Base-by-base conservation (phyloP, 2,329 filamentous ascomycete species). In the Whalleya microplaca region DNA sequence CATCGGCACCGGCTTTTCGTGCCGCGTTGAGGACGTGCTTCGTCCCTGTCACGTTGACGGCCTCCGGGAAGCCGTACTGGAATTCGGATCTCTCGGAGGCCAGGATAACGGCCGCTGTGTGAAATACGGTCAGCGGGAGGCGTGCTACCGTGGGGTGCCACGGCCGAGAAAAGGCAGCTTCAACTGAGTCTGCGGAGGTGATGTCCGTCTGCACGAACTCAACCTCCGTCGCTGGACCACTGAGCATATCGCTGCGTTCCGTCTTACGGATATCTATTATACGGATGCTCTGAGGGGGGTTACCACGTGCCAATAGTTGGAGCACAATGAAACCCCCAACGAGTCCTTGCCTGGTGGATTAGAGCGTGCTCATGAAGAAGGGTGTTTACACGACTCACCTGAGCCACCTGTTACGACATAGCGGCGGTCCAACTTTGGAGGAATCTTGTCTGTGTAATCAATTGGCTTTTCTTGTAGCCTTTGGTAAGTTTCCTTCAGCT, bases 91-190 rank as follows among this genome's bases (percentile, higher is more conserved):
- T 77, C 53, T 85, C 82, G 16, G 73, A 75, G 0, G 80, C 76
- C 10, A 80, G 73, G 55, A 85, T 84, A 4, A 78, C 73, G 1
- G 82, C 83, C 2, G 82, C 83, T 0, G 79, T 84, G 70, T 85
- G 83, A 64, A 82, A 84, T 14, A 85, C 82, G 1, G 82, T 84
- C 21, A 85, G 69, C 1, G 82, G 81, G 2, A 79, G 72, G 3
- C 68, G 45, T 4, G 76, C 71, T 4, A 76, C 72, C 1, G 68
- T 66, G 2, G 67, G 47, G 2, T 75, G 71, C 83, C 83, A 85
- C 4, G 77, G 72, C 20, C 71, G 69, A 5, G 71, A 66, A 53
- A 85, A 84, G 16, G 81, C 80, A 0, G 70, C 72, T 6, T 69
- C 57, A 0, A 80, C 78, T 2, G 75, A 76, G 2, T 69, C 59